Evolutionary conservation across 208 protist genomes (phyloP), one percentile per base, ranked within the genome.

Genomic region (Leishmania gerbilli): DNA sequence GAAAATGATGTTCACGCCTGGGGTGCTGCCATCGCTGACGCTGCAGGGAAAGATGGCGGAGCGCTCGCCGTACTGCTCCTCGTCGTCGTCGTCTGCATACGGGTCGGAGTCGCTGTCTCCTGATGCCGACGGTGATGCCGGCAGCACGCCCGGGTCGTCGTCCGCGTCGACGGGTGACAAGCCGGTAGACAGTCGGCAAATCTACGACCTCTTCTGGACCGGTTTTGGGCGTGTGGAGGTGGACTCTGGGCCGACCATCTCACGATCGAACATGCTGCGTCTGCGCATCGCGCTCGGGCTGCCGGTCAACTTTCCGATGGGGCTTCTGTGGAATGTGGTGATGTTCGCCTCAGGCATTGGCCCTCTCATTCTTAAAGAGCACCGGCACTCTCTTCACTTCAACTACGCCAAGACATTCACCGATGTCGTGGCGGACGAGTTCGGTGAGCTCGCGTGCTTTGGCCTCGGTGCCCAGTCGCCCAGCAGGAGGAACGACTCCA

Each of bases 161-260:
- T 53, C 65, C 53, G n/a, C 45, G n/a, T 58, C 47, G 34, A 75
- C 77, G 31, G 51, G 51, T 55, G 0, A 24, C 40, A 53, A 49
- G 56, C 68, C 77, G 51, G 76, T 86, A 17, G 82, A 89, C 79
- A 80, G 74, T 24, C 53, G 74, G 45, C 68, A 83, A 31, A 55
- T 86, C 31, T 83, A 83, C 68, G 82, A 87, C 0, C 80, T 95
- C 34, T 96, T 96, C 79, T 88, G 82, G 56, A 90, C 85, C 42
- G 90, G 93, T 27, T 95, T 83, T 77, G 93, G 93, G 1, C 90
- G 93, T 6, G 93, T 96, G 17, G 93, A 96, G 82, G 88, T 96
- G 55, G 90, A 96, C 71, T 88, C 87, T 27, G 45, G 83, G 24
- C 93, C 93, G 3, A 86, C 86, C 4, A 84, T 96, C 24, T 89